phyloP scores from a whole-genome alignment of 257 asterid species.

The Penstemon eatonii region DNA sequence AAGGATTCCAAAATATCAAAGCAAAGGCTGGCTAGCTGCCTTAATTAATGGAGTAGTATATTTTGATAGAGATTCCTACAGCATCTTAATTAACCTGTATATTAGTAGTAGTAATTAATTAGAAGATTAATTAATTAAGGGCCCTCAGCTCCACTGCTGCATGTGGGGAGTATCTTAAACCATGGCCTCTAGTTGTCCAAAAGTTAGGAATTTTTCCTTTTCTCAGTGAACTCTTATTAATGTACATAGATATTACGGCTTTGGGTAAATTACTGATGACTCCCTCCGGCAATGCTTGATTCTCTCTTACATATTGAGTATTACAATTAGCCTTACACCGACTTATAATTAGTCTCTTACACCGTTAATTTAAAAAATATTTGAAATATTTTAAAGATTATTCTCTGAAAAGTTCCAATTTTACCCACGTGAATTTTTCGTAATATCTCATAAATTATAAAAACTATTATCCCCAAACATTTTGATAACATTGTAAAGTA shows the following conservation, averaged over 20 bases:
- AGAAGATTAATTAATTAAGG: conserved; percentile 17
- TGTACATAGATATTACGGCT: too few species aligned
- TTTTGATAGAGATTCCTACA: conserved; percentile 28
- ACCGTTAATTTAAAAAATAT: too few species aligned
- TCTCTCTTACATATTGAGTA: too few species aligned
- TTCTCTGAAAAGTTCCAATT: too few species aligned
- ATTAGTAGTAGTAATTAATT: neutral
- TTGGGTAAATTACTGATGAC: neutral
- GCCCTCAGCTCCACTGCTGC: conserved; percentile 18
- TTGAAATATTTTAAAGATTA: too few species aligned
- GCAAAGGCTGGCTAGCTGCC: too few species aligned
- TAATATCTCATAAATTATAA: too few species aligned
- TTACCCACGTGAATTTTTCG: too few species aligned
- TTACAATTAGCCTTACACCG: too few species aligned
- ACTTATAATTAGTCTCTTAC: too few species aligned
- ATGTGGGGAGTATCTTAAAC: conserved; percentile 28
- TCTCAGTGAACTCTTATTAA: neutral
- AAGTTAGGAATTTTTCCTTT: conserved; percentile 7
- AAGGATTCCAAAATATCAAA: conserved; percentile 39
- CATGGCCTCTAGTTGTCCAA: conserved; percentile 26
- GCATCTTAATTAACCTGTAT: conserved; percentile 24
- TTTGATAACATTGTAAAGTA: too few species aligned
- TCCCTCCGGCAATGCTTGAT: neutral
- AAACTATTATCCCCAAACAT: too few species aligned
- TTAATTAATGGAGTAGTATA: neutral